Percentiles rank a stretch among this genome's conserved stretches.
Conservation (phyloP, 1,284 basidiomycete genomes). For the Rhodotorula sp. region DNA sequence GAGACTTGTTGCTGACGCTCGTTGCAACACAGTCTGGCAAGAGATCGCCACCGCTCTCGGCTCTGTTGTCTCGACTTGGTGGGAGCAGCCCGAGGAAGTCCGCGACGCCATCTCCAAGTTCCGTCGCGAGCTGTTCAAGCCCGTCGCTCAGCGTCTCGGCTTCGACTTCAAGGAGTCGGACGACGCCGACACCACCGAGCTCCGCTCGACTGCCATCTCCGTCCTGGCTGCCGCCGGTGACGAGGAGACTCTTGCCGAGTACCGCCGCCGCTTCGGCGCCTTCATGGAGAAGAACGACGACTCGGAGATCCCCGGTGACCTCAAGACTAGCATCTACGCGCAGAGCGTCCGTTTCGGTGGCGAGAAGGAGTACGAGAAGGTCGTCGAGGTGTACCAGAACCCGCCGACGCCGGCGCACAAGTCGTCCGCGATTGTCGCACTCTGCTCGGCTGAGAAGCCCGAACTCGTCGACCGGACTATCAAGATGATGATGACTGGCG, state of each 20-base stretch:
- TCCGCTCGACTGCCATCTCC: conserved; percentile 65
- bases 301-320: conserved; percentile 66
- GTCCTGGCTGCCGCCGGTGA: conserved; percentile 62
- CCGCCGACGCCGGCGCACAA: conserved; percentile 59
- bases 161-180: conserved; percentile 72
- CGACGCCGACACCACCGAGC: conserved; percentile 66
- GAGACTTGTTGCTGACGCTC: no score
- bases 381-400: conserved; percentile 65
- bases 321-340: conserved; percentile 61
- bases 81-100: conserved; percentile 69
- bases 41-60: conserved; percentile 61
- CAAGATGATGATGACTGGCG: conserved; percentile 47
- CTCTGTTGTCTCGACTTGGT: conserved; percentile 70
- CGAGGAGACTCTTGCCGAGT: conserved; percentile 59
- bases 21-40: conserved; percentile 58
- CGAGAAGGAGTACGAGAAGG: conserved; percentile 17
- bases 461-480: conserved; percentile 48
- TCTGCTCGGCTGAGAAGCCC: conserved; percentile 46
- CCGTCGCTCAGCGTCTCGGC: conserved; percentile 74
- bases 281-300: conserved; percentile 77
- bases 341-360: conserved; percentile 9
- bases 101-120: conserved; percentile 59
- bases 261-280: conserved; percentile 63
- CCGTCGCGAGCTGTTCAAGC: conserved; percentile 61
- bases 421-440: conserved; percentile 49